These are phyloP conservation scores for Plasmopara muralis DNA, from an alignment of 352 stramenopile species.

Conservation along the genomic window DNA sequence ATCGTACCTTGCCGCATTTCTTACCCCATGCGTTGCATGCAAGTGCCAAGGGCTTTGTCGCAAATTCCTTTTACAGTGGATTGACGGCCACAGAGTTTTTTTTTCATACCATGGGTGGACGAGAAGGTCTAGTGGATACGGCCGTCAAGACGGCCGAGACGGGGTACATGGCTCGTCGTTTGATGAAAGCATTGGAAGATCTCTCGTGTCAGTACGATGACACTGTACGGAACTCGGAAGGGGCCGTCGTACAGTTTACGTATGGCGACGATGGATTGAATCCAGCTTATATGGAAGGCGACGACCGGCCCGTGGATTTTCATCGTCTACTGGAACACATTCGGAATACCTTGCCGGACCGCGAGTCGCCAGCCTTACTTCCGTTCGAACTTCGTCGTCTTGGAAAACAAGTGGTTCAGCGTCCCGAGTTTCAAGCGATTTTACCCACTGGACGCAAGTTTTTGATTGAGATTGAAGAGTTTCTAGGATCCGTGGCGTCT, in stretches of 20 bases:
- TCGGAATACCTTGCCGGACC: conserved; percentile 68
- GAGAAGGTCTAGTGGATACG: conserved; percentile 99
- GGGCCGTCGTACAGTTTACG: conserved; percentile 96
- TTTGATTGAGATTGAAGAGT: conserved; percentile 85
- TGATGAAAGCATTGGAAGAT: conserved; percentile 99
- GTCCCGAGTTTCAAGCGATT: conserved; percentile 73
- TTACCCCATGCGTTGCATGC: conserved; percentile 91
- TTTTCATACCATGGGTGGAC: conserved; percentile 99
- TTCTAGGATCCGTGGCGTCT: conserved; percentile 56
- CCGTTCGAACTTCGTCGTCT: conserved; percentile 80
- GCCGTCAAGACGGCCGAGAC: conserved; percentile 99
- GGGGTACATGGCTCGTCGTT: conserved; percentile 97
- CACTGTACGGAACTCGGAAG: conserved; percentile 85
- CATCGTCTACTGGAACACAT: conserved; percentile 90
- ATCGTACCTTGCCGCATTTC: conserved; percentile 97
- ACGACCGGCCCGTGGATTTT: conserved; percentile 96
- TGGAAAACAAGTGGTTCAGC: conserved; percentile 80
- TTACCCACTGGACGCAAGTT: conserved; percentile 87
- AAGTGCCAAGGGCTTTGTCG: conserved; percentile 98
- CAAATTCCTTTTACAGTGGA: conserved; percentile 98
- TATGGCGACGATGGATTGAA: conserved; percentile 99
- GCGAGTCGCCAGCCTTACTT: conserved; percentile 57
- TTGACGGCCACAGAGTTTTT: conserved; percentile 99
- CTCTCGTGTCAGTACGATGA: conserved; percentile 93
- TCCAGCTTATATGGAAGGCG: conserved; percentile 93